Percentiles rank a stretch among this genome's conserved stretches.
phyloP scores from a whole-genome alignment of 495 filamentous ascomycete genomes.

The Copromyces sp. region DNA sequence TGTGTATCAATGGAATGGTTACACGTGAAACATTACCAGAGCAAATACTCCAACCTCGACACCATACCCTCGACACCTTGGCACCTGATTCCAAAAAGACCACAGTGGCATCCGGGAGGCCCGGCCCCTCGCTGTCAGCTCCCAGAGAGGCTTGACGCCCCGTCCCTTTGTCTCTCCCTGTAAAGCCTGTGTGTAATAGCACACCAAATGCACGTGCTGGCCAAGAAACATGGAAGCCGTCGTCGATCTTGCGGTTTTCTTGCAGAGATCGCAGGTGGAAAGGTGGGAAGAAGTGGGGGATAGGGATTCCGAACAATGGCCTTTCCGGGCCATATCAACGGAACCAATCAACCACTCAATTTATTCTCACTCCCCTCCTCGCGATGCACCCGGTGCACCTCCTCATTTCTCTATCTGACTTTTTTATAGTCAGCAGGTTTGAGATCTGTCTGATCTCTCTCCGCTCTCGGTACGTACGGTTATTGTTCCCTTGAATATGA shows the following conservation, averaged over 20 bases:
- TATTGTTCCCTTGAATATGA: not conserved
- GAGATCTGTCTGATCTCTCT: not conserved
- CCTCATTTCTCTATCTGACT: not conserved
- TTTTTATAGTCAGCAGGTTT: not conserved
- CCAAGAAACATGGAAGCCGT: not conserved
- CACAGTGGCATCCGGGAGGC: not conserved
- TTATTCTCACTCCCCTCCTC: not conserved
- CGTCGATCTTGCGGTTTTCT: not conserved
- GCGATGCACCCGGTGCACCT: not conserved
- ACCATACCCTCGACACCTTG: not conserved
- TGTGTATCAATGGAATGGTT: not conserved
- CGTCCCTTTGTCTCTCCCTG: not conserved
- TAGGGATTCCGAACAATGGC: not conserved
- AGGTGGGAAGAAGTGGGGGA: not conserved
- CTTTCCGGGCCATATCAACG: not conserved
- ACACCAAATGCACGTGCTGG: not conserved
- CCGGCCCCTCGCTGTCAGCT: not conserved
- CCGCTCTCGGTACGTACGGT: not conserved
- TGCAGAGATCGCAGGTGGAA: not conserved
- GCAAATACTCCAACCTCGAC: not conserved
- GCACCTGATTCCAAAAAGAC: not conserved
- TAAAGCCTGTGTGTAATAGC: not conserved
- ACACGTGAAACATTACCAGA: not conserved
- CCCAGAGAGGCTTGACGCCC: not conserved
- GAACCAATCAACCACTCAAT: not conserved